Base-by-base conservation (phyloP, 2,329 filamentous ascomycete species). In the Amylocarpus encephaloides region DNA sequence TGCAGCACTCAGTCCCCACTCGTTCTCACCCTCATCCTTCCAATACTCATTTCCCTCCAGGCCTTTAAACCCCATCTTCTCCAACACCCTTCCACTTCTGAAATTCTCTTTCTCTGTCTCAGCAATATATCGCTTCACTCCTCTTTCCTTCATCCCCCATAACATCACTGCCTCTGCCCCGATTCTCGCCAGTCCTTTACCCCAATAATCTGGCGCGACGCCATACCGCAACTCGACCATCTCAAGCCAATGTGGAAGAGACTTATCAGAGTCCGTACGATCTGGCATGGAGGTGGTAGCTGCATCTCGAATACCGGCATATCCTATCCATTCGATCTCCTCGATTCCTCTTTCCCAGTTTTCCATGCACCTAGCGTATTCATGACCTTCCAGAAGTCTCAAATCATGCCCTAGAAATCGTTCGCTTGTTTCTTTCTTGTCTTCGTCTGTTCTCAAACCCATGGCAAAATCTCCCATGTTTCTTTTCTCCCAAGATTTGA, bases 181-280 rank as follows among this genome's bases (percentile, higher is more conserved):
- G 34, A 57, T 55, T 34, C 54, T 58, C 6, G 57, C 60, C 19
- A 64, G 43, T 10, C 62, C 59, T n/a, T 43, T 40, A 0, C 61
- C 62, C 61, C 62, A 64, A 29, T 49, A 50, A 19, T 51, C 33
- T 1, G 57, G 56, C 5, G 58, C 51, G 5, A 64, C 39, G 3
- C 61, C 62, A 43, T 63, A 64, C 3, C 62, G 51, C 3, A 64
- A 10, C 48, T 64, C 62, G 6, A 64, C 51, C 60, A 64, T 64
- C 42, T 64, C 55, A 7, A 43, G 26, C 43, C 43, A 53, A 22
- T 38, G 5, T 12, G 43, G 43, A 12, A 32, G 33, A 5, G 13
- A 11, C 7, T 4, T 36, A 26, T 44, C 42, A n/a, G 29, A 18
- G 3, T 36, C 48, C 0, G 61, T 58, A n/a, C 68, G 48, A 38